phyloP scores from a whole-genome alignment of 1,284 basidiomycete genomes.

The Heimioporus retisporus region DNA sequence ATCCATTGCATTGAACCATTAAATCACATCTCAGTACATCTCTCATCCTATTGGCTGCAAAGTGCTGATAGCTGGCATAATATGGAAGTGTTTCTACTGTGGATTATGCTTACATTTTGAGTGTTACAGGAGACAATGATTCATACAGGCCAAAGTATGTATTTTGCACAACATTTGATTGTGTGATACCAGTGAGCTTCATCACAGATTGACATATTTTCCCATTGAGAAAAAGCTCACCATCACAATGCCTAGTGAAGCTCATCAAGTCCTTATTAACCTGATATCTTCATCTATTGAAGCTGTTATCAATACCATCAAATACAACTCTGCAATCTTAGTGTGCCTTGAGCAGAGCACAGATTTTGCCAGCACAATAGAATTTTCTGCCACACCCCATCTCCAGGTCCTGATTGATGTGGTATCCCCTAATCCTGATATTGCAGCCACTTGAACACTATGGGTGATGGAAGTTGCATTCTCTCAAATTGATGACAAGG shows the following conservation, averaged over 20 bases:
- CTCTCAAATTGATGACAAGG: background rate
- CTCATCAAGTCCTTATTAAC: background rate
- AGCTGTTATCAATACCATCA: background rate
- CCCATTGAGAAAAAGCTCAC: background rate
- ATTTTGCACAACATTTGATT: background rate
- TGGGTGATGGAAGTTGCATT: background rate
- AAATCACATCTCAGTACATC: no score
- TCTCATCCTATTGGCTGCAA: background rate
- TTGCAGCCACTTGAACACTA: background rate
- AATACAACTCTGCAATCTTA: background rate
- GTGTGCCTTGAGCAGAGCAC: background rate
- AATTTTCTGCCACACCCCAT: background rate
- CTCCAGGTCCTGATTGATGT: background rate
- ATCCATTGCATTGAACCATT: no score
- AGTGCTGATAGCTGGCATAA: background rate
- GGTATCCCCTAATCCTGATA: background rate
- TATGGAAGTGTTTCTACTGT: background rate
- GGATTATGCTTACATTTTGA: background rate
- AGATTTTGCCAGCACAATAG: background rate
- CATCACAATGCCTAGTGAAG: background rate
- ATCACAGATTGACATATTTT: background rate
- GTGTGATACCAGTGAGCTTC: background rate
- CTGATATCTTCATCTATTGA: background rate
- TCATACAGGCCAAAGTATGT: background rate
- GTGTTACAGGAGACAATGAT: background rate